phyloP scores from a whole-genome alignment of 768 basidiomycete species.

The Calocera viscosa region DNA sequence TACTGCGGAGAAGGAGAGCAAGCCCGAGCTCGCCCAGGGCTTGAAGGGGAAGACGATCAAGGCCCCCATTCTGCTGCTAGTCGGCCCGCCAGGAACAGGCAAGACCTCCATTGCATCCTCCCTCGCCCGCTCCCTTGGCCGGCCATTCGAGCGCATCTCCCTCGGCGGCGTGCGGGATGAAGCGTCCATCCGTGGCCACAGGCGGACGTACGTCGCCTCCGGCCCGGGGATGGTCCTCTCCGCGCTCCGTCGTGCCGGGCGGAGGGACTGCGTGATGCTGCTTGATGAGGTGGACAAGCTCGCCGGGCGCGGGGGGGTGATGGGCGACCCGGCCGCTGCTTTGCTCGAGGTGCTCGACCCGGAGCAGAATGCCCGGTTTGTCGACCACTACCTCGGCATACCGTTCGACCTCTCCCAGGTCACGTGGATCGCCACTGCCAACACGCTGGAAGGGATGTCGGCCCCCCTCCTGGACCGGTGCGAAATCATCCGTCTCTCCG shows the following conservation, averaged over 20 bases:
- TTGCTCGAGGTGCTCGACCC: slow-evolving; percentile 87
- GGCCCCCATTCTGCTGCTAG: slow-evolving; percentile 59
- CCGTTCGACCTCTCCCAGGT: slow-evolving; percentile 80
- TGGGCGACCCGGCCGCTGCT: slow-evolving; percentile 83
- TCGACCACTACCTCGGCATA: slow-evolving; percentile 88
- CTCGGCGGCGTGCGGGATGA: slow-evolving; percentile 90
- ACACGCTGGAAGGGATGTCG: slow-evolving; percentile 78
- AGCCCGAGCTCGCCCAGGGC: not conserved
- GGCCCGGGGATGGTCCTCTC: slow-evolving; percentile 78
- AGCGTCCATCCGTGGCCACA: slow-evolving; percentile 66
- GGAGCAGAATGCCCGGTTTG: slow-evolving; percentile 55
- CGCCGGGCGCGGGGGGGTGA: slow-evolving; percentile 27
- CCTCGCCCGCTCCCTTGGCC: slow-evolving; percentile 64
- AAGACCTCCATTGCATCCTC: slow-evolving; percentile 88
- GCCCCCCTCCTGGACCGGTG: slow-evolving; percentile 80
- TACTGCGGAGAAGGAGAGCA: slow-evolving; percentile 25
- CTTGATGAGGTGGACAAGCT: slow-evolving; percentile 92
- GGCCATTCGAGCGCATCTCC: slow-evolving; percentile 86
- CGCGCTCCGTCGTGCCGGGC: slow-evolving; percentile 70
- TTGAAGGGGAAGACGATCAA: slow-evolving; percentile 28
- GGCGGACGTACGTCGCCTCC: slow-evolving; percentile 78
- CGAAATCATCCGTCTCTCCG: slow-evolving; percentile 71
- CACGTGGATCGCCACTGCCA: slow-evolving; percentile 87
- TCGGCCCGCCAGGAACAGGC: slow-evolving; percentile 82
- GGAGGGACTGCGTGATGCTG: slow-evolving; percentile 67